Evolutionary conservation across 208 protist species (phyloP).

Genomic region (Wallacemonas collosoma): DNA sequence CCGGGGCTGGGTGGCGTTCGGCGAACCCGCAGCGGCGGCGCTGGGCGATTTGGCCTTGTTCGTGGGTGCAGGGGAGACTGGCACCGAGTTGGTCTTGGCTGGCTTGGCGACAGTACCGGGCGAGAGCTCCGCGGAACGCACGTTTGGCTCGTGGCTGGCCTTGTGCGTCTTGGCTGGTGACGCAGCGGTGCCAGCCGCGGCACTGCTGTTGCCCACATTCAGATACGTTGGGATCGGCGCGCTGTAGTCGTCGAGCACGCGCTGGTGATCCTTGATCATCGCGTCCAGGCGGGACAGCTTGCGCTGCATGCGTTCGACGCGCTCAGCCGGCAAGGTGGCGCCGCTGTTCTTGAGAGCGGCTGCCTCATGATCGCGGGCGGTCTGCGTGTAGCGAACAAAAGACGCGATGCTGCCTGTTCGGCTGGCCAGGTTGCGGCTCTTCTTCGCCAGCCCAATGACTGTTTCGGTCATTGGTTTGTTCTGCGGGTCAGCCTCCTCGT

Average conservation of each 20-base stretch:
- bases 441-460: slow-evolving; percentile 33
- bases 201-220: slow-evolving; percentile 3
- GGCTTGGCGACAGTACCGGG: neutral
- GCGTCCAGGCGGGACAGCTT: slow-evolving; percentile 35
- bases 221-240: slow-evolving; percentile 33
- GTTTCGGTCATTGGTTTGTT: slow-evolving; percentile 33
- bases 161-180: neutral
- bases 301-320: slow-evolving; percentile 13
- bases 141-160: neutral
- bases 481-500: slow-evolving; percentile 25
- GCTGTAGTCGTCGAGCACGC: slow-evolving; percentile 32
- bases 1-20: neutral
- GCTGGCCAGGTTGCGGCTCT: slow-evolving; percentile 37
- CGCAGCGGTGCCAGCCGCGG: neutral
- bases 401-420: slow-evolving; percentile 35
- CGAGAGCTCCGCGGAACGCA: slow-evolving; percentile 6
- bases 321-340: neutral
- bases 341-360: slow-evolving; percentile 6
- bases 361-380: slow-evolving; percentile 26
- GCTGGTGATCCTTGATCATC: slow-evolving; percentile 40
- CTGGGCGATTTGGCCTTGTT: neutral
- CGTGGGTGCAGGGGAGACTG: neutral
- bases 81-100: neutral
- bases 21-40: neutral
- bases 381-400: slow-evolving; percentile 41